Evolutionary conservation across 139 green algal genomes (phyloP).

Genomic region (Coelastrella sp.): DNA sequence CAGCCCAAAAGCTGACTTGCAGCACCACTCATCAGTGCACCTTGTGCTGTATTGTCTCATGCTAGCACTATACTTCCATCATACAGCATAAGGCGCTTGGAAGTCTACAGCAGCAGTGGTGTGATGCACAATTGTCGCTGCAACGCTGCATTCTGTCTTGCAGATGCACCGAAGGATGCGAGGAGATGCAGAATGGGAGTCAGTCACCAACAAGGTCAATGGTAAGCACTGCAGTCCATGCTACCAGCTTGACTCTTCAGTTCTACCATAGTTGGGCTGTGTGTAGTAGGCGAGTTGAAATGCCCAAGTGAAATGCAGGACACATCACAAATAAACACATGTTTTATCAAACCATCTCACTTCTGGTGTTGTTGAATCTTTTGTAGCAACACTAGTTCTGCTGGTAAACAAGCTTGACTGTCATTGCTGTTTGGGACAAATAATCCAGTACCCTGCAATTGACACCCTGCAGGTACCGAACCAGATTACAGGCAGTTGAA

Average conservation of each 20-base stretch:
- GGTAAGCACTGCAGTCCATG: conserved; percentile 25
- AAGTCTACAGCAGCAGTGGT: too few species aligned
- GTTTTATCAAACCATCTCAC: not conserved
- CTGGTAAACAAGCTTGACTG: too few species aligned
- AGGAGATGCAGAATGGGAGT: conserved; percentile 77
- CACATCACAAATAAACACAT: not conserved
- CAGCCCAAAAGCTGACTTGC: too few species aligned
- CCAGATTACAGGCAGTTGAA: conserved; percentile 61
- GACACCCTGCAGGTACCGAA: conserved; percentile 32
- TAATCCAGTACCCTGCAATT: too few species aligned
- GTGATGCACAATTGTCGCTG: not conserved
- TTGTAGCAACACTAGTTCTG: not conserved
- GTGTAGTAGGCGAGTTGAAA: too few species aligned
- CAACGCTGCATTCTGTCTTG: not conserved
- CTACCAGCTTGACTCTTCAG: not conserved
- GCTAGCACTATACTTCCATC: too few species aligned
- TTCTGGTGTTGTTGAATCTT: not conserved
- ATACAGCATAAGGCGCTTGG: too few species aligned
- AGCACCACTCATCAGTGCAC: too few species aligned
- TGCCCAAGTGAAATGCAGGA: too few species aligned
- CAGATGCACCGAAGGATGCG: conserved; percentile 85
- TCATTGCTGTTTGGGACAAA: too few species aligned
- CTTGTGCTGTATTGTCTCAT: too few species aligned
- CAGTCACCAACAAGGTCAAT: conserved; percentile 68
- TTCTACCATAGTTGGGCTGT: too few species aligned